These are phyloP conservation scores for Myriosclerotinia curreyana DNA, from an alignment of 2,329 filamentous ascomycete species.

Conservation along the genomic window DNA sequence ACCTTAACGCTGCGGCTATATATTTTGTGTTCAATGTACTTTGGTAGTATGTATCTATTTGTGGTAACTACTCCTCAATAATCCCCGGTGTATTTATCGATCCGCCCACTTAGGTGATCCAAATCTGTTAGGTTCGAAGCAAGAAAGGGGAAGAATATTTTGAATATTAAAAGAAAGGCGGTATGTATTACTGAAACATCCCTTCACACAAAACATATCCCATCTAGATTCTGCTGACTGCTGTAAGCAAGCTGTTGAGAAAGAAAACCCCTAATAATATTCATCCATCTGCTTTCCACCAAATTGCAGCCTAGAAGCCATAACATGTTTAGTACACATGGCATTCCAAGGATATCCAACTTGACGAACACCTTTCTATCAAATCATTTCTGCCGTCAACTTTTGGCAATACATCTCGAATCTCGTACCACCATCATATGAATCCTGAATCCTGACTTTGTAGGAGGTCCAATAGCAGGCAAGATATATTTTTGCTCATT, in stretches of 20 bases:
- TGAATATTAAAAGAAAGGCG: slow-evolving; percentile 1
- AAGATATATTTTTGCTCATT: neutral
- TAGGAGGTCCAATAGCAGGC: neutral
- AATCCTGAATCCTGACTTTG: neutral
- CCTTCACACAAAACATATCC: neutral
- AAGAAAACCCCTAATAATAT: neutral
- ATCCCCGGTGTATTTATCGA: neutral
- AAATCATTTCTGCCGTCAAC: neutral
- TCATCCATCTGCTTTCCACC: neutral
- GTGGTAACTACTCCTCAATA: neutral
- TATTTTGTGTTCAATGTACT: slow-evolving; percentile 3
- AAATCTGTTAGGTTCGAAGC: neutral
- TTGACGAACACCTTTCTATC: neutral
- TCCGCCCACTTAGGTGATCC: neutral
- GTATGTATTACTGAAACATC: slow-evolving; percentile 10
- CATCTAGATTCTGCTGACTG: slow-evolving; percentile 1
- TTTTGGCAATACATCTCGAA: neutral
- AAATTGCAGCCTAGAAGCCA: slow-evolving; percentile 9
- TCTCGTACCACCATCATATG: neutral
- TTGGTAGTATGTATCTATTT: neutral
- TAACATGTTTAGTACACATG: neutral
- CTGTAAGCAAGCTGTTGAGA: neutral
- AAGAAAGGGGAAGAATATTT: too few relatives aligned
- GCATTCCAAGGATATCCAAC: neutral
- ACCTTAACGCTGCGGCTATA: slow-evolving; percentile 11